Base-by-base conservation (phyloP, 2,329 filamentous ascomycete species). In the Aspergillus fumigatus region DNA sequence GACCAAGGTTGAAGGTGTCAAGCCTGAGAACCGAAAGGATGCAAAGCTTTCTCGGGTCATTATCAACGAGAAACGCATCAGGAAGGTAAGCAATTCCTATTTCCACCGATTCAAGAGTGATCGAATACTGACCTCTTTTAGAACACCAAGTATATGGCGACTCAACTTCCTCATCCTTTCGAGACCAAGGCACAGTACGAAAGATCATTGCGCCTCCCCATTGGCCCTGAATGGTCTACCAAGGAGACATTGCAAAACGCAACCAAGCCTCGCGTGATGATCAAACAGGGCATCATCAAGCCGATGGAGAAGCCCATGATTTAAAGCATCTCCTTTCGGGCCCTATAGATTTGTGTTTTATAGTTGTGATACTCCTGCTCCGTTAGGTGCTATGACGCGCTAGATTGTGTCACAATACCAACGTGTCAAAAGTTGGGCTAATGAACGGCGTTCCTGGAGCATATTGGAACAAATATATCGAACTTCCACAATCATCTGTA, bases 211-310 rank as follows among this genome's bases (percentile, higher is more conserved):
- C 82, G 93, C 47, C 77, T 97, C 63, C 94, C 94, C 1, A 85
- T 97, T 59, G 94, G 94, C 1, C 90, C 89, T 17, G 93, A 99
- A 75, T 99, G 93, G 92, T 86, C 87, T 65, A 97, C 93, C n/a
- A 97, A 96, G 83, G 86, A 91, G 78, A 91, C 89, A 14, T 94
- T 94, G 82, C 92, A 97, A 79, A 85, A 88, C 65, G 84, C 84
- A 59, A 96, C 89, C 58, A 96, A 93, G 82, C 94, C 94, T 57
- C 85, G 91, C 66, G 84, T 97, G 63, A 80, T 97, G 73, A 79
- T 96, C 73, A 97, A 96, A 80, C 90, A 92, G 77, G 94, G 94
- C 49, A 82, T 95, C 63, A 92, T 99, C 74, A 83, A 85, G 67
- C 89, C 94, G 43, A 90, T 99, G 84, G 85, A 88, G 56, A 92